phyloP scores from a whole-genome alignment of 2,329 filamentous ascomycete genomes.

The Beauveria sp. region DNA sequence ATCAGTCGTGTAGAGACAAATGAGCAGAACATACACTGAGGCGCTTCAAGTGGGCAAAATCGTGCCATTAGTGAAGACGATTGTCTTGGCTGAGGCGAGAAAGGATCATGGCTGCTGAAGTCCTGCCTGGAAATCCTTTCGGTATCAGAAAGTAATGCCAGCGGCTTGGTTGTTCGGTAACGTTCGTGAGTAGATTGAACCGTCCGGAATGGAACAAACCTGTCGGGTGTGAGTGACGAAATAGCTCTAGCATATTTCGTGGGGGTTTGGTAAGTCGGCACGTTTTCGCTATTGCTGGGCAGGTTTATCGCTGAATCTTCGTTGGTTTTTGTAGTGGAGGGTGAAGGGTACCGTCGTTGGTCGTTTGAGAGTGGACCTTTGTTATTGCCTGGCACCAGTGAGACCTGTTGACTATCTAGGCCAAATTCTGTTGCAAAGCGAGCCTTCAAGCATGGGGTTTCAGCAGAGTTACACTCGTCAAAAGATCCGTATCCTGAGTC shows the following conservation, averaged over 20 bases:
- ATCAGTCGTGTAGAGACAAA: background rate
- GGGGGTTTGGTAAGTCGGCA: background rate
- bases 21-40: background rate
- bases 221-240: slow-evolving; percentile 30
- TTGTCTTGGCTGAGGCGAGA: slow-evolving; percentile 19
- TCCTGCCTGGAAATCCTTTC: slow-evolving; percentile 39
- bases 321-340: background rate
- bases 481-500: slow-evolving; percentile 26
- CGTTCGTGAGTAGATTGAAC: slow-evolving; percentile 31
- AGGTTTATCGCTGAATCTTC: background rate
- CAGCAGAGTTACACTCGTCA: slow-evolving; percentile 11
- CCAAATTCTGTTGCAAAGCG: background rate
- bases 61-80: background rate
- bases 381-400: background rate
- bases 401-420: slow-evolving; percentile 5
- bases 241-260: background rate
- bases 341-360: background rate
- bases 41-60: background rate
- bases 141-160: slow-evolving; percentile 31
- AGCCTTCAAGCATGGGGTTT: background rate
- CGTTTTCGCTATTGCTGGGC: background rate
- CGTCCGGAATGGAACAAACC: slow-evolving; percentile 42
- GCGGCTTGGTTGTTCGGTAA: slow-evolving; percentile 37
- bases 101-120: slow-evolving; percentile 34
- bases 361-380: background rate